Evolutionary conservation across 2,329 filamentous ascomycete species (phyloP), one percentile per base, ranked within the genome.

Genomic region (Claviceps sp.): DNA sequence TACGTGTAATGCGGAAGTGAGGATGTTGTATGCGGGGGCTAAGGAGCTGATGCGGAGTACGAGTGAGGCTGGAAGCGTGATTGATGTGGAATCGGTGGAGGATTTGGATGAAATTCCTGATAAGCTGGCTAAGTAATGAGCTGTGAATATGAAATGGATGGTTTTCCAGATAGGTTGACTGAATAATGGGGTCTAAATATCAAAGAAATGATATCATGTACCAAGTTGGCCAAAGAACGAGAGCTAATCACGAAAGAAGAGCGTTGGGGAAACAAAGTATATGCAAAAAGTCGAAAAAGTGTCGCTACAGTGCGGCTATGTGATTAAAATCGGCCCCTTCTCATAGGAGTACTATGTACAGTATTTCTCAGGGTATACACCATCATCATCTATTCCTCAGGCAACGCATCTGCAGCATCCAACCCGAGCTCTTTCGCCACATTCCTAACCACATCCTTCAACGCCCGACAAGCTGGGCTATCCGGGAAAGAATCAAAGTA

Each of bases 11-110:
- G 81, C 78, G 59, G 86, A 90, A 63, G 74, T 86, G 63, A 82
- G 88, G 59, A 97, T 97, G 93, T 73, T 93, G 65, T 98, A 97
- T 67, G 93, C 93, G 34, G 86, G 90, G 41, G 93, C 93, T 44
- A 95, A 96, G 70, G 93, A 98, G 72, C 70, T 97, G 67, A 89
- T 97, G 85, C 82, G 90, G 57, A 95, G 88, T 64, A 94, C 88
- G 51, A 87, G 87, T 54, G 89, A 96, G 71, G 90, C 89, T n/a
- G 84, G 85, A 51, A 81, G 80, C 59, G 84, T 97, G 26, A 79
- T 98, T 56, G 91, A 97, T 67, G 81, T 97, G 48, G 81, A 86
- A 59, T 82, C 79, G 20, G 77, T 79, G 3, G 88, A 95, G 51
- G 91, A 96, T 51, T 65, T 97, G 59, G 82, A 86, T 58, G 82